Base-by-base conservation (phyloP, 768 basidiomycete species). In the Auricularia cornea region DNA sequence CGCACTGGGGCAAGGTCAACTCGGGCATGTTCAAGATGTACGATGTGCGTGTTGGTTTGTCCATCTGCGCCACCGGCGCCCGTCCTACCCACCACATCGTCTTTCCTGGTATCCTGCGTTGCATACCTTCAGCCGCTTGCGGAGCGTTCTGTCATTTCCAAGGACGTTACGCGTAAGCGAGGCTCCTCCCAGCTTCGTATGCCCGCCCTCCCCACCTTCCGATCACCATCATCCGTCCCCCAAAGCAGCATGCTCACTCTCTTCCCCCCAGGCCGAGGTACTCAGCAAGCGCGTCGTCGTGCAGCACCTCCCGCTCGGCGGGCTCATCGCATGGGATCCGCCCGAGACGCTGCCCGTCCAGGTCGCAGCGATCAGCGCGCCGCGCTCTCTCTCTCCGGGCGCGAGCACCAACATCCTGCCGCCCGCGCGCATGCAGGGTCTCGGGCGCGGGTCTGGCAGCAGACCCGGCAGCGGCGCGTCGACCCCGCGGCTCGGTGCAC, bases 11-110 rank as follows among this genome's bases (percentile, higher is more conserved):
- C 56, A 99, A 98, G 75, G 93, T 94, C 40, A 90, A 94, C 74
- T 82, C 83, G 38, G 94, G 97, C 6, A 72, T 98, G 62, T 84
- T 92, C 73, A 97, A 96, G 77, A 98, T 99, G 96, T 98, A 96
- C 72, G 85, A 92, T 79, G 90, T 85, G 69, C 71, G 81, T 68
- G 28, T 35, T n/a, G n/a, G 65, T 31, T 63, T 30, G 30, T 61
- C 23, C 23, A 57, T 20, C 16, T 57, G 5, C 28, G 18, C 30
- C 29, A 10, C 40, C 44, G 59, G n/a, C n/a, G n/a, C n/a, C n/a
- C n/a, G n/a, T n/a, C n/a, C n/a, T n/a, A n/a, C n/a, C n/a, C n/a
- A n/a, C n/a, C n/a, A n/a, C n/a, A n/a, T n/a, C n/a, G n/a, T n/a
- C n/a, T n/a, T n/a, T n/a, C n/a, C n/a, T n/a, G n/a, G n/a, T n/a